Evolutionary conservation across 2,329 filamentous ascomycete species (phyloP).

Genomic region (Lasiodiplodia hormozganensis): DNA sequence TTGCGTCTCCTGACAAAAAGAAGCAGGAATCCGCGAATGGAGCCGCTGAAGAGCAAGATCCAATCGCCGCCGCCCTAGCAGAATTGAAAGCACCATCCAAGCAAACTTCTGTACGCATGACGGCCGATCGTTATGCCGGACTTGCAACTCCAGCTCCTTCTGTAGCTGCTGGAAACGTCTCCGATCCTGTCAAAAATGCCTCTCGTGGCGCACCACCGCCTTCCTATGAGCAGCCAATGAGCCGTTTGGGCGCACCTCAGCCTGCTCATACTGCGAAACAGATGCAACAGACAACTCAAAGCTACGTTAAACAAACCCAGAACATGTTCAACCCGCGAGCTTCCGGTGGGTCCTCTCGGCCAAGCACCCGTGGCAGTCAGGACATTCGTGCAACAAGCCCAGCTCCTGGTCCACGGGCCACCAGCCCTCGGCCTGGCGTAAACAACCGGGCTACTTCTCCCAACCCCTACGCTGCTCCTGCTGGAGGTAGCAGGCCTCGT

Average conservation of each 20-base stretch:
- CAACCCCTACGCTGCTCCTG: conserved; percentile 63
- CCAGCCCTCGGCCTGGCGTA: conserved; percentile 69
- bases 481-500: conserved; percentile 33
- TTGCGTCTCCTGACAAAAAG: conserved; percentile 73
- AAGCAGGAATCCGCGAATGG: conserved; percentile 47
- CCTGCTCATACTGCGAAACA: conserved; percentile 91
- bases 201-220: conserved; percentile 82
- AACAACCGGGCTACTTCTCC: conserved; percentile 66
- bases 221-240: conserved; percentile 79
- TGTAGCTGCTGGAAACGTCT: background rate
- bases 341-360: conserved; percentile 34
- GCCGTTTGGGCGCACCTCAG: conserved; percentile 84
- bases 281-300: conserved; percentile 94
- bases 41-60: conserved; percentile 71
- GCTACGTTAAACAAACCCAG: conserved; percentile 82
- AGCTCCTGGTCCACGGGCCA: conserved; percentile 10
- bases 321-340: conserved; percentile 69
- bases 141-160: conserved; percentile 62
- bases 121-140: conserved; percentile 96
- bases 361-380: conserved; percentile 45
- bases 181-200: conserved; percentile 53
- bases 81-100: conserved; percentile 90
- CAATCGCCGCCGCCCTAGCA: conserved; percentile 89
- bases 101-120: conserved; percentile 80
- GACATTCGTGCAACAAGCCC: conserved; percentile 50